Evolutionary conservation across 108 stramenopile species (phyloP).

Genomic region (Fistulifera solaris): DNA sequence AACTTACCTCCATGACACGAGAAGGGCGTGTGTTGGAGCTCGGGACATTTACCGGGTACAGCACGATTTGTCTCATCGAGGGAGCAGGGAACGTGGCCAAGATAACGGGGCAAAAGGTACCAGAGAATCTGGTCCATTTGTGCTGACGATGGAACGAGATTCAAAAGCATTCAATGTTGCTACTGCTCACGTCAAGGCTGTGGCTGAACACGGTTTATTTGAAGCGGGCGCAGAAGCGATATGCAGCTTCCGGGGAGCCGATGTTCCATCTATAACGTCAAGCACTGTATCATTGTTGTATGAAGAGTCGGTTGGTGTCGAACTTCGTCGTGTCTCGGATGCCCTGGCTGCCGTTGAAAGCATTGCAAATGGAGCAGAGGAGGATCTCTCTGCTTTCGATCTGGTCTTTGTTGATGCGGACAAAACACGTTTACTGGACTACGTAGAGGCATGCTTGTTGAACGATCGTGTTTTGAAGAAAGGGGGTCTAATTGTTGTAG

Average conservation of each 20-base stretch:
- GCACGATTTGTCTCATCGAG: slow-evolving; percentile 77
- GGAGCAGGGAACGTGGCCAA: slow-evolving; percentile 49
- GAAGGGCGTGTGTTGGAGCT: slow-evolving; percentile 80
- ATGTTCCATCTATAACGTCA: neutral
- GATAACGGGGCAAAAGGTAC: slow-evolving; percentile 26
- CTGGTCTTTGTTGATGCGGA: slow-evolving; percentile 89
- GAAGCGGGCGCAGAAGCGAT: slow-evolving; percentile 44
- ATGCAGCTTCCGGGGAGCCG: slow-evolving; percentile 24
- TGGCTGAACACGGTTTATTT: slow-evolving; percentile 43
- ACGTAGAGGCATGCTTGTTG: slow-evolving; percentile 56
- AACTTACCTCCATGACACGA: slow-evolving; percentile 63
- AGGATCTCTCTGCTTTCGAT: slow-evolving; percentile 47
- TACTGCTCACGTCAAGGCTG: slow-evolving; percentile 46
- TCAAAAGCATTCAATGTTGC: slow-evolving; percentile 61
- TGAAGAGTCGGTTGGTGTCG: slow-evolving; percentile 25
- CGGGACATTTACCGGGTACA: slow-evolving; percentile 92
- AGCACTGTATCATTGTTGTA: slow-evolving; percentile 11
- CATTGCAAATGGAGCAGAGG: slow-evolving; percentile 36
- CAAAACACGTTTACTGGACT: slow-evolving; percentile 78
- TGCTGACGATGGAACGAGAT: slow-evolving; percentile 78
- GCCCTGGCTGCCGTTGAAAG: slow-evolving; percentile 71
- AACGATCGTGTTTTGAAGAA: slow-evolving; percentile 54
- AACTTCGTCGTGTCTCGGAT: slow-evolving; percentile 58
- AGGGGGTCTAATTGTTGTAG: slow-evolving; percentile 77
- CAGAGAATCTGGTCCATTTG: slow-evolving; percentile 44